A percentile compares a stretch with the other conserved stretches of the same genome.
phyloP scores from a whole-genome alignment of 1,139 yeast species.

The Scheffersomyces quercinus region DNA sequence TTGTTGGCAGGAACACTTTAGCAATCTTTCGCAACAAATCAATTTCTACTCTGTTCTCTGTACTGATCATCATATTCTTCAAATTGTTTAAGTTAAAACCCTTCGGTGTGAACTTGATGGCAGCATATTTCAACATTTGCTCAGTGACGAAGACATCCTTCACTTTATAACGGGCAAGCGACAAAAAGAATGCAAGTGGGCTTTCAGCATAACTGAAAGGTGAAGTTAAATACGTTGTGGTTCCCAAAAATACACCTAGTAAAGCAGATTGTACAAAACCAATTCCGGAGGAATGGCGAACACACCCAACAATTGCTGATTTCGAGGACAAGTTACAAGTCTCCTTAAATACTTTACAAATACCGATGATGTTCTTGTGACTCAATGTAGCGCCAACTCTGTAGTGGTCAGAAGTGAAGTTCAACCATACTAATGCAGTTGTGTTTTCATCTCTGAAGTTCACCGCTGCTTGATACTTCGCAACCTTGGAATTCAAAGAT shows the following conservation, averaged over 20 bases:
- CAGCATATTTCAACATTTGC: constrained; percentile 79
- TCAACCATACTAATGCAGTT: constrained; percentile 61
- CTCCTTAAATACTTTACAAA: constrained; percentile 88
- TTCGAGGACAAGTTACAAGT: constrained; percentile 80
- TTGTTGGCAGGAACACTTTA: constrained; percentile 62
- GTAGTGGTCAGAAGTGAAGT: constrained; percentile 73
- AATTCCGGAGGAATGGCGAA: constrained; percentile 78
- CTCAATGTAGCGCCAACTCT: constrained; percentile 64
- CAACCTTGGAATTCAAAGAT: constrained; percentile 44
- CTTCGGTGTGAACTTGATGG: constrained; percentile 61
- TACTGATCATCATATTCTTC: constrained; percentile 82
- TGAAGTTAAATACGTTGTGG: constrained; percentile 78
- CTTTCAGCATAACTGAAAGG: constrained; percentile 77
- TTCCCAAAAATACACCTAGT: constrained; percentile 83
- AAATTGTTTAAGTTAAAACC: constrained; percentile 65
- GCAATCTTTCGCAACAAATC: constrained; percentile 62
- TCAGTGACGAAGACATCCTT: constrained; percentile 86
- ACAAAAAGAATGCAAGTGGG: constrained; percentile 71
- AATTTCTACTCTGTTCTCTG: constrained; percentile 72
- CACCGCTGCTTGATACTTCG: constrained; percentile 45
- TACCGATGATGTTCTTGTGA: constrained; percentile 67
- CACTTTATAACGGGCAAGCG: constrained; percentile 75
- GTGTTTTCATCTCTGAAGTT: constrained; percentile 45
- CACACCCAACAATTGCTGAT: constrained; percentile 81
- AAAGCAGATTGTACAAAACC: constrained; percentile 85